A percentile compares a stretch with the other conserved stretches of the same genome.
These are phyloP conservation scores for Haplographium delicatum DNA, from an alignment of 495 filamentous ascomycete species.

Conservation along the genomic window DNA sequence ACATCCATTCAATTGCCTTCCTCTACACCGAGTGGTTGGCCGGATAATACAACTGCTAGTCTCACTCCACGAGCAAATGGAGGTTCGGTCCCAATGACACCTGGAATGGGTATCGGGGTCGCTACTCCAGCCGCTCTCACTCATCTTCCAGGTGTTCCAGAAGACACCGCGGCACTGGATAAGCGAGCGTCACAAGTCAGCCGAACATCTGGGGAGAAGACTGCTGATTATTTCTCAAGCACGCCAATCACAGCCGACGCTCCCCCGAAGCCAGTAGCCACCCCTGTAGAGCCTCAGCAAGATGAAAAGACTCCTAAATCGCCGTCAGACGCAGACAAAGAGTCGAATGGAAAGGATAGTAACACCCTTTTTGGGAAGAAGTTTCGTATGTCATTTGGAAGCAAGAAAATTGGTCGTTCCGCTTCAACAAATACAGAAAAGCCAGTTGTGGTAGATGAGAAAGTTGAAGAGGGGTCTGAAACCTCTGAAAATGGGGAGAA, in stretches of 20 bases:
- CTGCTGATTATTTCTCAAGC: slow-evolving; percentile 63
- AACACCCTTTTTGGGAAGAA: slow-evolving; percentile 76
- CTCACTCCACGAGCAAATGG: slow-evolving; percentile 63
- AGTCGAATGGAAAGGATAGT: slow-evolving; percentile 59
- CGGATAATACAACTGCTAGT: slow-evolving; percentile 37
- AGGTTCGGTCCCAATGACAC: slow-evolving; percentile 53
- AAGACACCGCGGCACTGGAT: slow-evolving; percentile 43
- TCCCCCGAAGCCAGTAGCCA: slow-evolving; percentile 28
- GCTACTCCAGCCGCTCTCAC: slow-evolving; percentile 59
- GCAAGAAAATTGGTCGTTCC: slow-evolving; percentile 72
- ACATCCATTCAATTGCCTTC: slow-evolving; percentile 65
- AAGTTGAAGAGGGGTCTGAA: slow-evolving; percentile 35
- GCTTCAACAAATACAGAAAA: slow-evolving; percentile 63
- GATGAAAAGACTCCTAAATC: slow-evolving; percentile 49
- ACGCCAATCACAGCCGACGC: slow-evolving; percentile 19
- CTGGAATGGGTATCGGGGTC: slow-evolving; percentile 70
- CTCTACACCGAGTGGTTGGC: slow-evolving; percentile 36
- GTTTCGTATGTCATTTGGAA: slow-evolving; percentile 75
- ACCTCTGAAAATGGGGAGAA: slow-evolving; percentile 60
- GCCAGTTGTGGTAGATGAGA: slow-evolving; percentile 68
- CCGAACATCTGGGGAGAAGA: slow-evolving; percentile 42
- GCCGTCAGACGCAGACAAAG: slow-evolving; percentile 63
- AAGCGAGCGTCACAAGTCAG: slow-evolving; percentile 39
- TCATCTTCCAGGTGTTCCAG: slow-evolving; percentile 42
- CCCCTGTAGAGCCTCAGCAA: slow-evolving; percentile 38